Evolutionary conservation across 305 asterid genomes (phyloP).

Genomic region (Fraxinus greggii): DNA sequence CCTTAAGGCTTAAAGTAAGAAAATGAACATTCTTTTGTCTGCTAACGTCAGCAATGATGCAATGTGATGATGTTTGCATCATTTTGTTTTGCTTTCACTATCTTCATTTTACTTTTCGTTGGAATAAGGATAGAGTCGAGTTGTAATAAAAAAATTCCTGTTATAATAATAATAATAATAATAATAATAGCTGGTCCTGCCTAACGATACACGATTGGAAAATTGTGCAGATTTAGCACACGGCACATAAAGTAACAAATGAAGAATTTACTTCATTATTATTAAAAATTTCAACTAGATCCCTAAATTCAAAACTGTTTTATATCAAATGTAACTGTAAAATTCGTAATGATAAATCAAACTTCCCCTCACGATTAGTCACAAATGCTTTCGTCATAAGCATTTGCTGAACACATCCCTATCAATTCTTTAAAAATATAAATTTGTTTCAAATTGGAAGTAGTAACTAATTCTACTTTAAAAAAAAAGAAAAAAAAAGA

Average conservation of each 20-base stretch:
- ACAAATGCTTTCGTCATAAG: no score
- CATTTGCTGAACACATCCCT: not conserved
- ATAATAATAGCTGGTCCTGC: not conserved
- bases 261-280: not conserved
- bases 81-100: not conserved
- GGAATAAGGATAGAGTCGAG: not conserved
- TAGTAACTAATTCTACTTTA: no score
- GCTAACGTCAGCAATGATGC: slow-evolving; percentile 25
- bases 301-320: no score
- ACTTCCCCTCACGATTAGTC: not conserved
- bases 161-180: no score
- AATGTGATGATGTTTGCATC: slow-evolving; percentile 19
- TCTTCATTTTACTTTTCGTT: not conserved
- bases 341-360: not conserved
- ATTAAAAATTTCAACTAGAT: no score
- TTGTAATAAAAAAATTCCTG: not conserved
- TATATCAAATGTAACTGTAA: no score
- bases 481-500: no score
- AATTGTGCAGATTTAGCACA: not conserved
- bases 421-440: not conserved
- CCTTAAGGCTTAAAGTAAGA: not conserved
- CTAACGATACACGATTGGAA: no score
- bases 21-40: not conserved
- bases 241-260: no score
- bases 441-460: not conserved